Evolutionary conservation across 805 yeast species (phyloP), one percentile per base, ranked within the genome.

Genomic region (Peterozyma toletana): DNA sequence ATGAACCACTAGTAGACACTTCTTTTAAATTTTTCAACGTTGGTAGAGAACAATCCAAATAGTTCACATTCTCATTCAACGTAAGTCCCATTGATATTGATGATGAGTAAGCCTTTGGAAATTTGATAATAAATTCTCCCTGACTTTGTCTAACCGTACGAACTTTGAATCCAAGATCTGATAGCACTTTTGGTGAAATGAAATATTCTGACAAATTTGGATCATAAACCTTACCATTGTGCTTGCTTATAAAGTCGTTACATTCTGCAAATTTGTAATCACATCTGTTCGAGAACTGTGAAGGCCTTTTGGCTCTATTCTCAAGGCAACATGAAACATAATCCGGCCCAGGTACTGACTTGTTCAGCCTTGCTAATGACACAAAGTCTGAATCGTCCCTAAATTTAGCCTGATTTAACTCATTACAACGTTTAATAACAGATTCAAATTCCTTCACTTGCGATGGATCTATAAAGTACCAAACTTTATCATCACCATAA

Each of bases 391-490:
- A 9, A 42, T 9, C 2, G 15, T 43, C 41, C 17, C 37, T 31
- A 16, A 48, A 38, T 35, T 49, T 41, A 13, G 44, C 45, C 6
- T 46, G 39, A 15, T 38, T 45, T 31, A 44, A 41, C 11, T 36
- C 39, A 3, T 48, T 11, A 27, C 44, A 42, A 2, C 35, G 16
- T 36, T 43, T 37, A n/a, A 71, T 36, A 13, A 76, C 54, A 2
- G 47, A 41, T 53, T 83, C 86, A 53, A 74, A 81, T 44, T 70
- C 71, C 2, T 58, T 68, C 42, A 70, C 70, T 41, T 76, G 77
- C 52, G 66, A 63, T 13, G 80, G 82, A 0, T 83, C 74, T n/a
- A 83, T 68, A 44, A 80, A 70, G 48, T 77, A 80, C 86, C 87
- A 80, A 15, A 74, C 53, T 53, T 72, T 75, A 11, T 66, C 53